These are phyloP conservation scores for Penicillium sp. DNA, from an alignment of 2,329 filamentous ascomycete species.

Conservation along the genomic window DNA sequence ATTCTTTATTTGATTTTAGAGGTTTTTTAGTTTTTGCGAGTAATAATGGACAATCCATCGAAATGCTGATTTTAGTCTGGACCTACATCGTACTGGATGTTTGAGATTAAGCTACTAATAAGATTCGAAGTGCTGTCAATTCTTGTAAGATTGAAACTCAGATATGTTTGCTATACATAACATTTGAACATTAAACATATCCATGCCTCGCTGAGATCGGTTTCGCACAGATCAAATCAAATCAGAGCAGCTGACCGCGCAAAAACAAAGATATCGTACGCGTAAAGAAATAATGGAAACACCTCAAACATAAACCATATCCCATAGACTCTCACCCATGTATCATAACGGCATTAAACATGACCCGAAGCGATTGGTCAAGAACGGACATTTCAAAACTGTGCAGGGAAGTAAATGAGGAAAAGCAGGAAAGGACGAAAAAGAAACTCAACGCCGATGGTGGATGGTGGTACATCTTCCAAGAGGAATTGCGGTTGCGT, in stretches of 20 bases:
- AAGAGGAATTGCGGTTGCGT: conserved; percentile 1
- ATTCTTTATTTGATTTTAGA: background rate
- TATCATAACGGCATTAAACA: conserved; percentile 8
- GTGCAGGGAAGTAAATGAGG: background rate
- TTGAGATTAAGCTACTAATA: too few species aligned
- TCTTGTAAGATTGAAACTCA: background rate
- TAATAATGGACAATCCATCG: background rate
- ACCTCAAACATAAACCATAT: background rate
- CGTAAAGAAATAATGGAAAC: conserved; percentile 2
- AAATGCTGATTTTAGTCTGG: too few species aligned
- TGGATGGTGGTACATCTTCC: conserved; percentile 13
- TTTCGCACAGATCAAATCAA: background rate
- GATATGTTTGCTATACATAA: background rate
- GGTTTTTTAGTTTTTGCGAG: too few species aligned
- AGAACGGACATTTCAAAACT: background rate
- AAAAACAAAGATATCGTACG: background rate
- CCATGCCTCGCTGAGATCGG: background rate
- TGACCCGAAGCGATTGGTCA: conserved; percentile 1
- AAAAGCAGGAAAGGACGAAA: background rate
- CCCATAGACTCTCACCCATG: conserved; percentile 3
- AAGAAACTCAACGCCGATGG: conserved; percentile 3
- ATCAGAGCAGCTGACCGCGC: background rate
- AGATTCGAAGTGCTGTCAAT: background rate
- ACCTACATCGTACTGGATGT: too few species aligned
- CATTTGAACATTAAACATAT: background rate